Evolutionary conservation across 1,284 basidiomycete species (phyloP).

Genomic region (Ceratobasidium sp.): DNA sequence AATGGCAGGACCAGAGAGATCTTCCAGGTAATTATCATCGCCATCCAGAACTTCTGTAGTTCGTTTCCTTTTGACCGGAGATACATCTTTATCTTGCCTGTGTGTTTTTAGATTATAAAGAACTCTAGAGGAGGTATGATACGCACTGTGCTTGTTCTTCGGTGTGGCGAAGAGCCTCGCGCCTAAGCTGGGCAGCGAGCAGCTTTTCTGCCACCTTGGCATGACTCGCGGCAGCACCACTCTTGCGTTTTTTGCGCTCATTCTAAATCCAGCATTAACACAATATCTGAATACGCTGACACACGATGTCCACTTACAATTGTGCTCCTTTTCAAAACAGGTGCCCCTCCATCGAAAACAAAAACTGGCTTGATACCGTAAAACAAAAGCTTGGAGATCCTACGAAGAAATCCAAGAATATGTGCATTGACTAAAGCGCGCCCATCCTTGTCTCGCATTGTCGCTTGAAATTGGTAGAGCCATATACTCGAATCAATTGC

Average conservation of each 20-base stretch:
- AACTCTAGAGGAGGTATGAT: not conserved
- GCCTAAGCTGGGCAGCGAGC: slow-evolving; percentile 91
- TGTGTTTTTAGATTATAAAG: not conserved
- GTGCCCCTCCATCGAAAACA: slow-evolving; percentile 96
- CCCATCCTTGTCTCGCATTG: slow-evolving; percentile 98
- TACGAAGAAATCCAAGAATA: slow-evolving; percentile 89
- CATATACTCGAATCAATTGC: slow-evolving; percentile 99
- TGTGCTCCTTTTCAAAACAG: slow-evolving; percentile 83
- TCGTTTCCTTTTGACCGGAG: not conserved
- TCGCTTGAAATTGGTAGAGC: slow-evolving; percentile 99
- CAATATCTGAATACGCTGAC: no score
- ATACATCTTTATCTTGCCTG: not conserved
- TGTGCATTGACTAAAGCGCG: slow-evolving; percentile 91
- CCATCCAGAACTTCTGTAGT: slow-evolving; percentile 60
- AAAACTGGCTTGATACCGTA: slow-evolving; percentile 98
- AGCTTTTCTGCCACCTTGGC: slow-evolving; percentile 88
- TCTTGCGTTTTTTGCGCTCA: slow-evolving; percentile 87
- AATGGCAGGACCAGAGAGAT: slow-evolving; percentile 61
- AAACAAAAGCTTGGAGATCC: slow-evolving; percentile 94
- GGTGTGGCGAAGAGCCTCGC: slow-evolving; percentile 82
- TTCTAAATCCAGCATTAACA: slow-evolving; percentile 57
- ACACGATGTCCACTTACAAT: no score
- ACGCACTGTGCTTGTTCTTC: slow-evolving; percentile 8
- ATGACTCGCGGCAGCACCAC: slow-evolving; percentile 84
- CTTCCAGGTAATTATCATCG: slow-evolving; percentile 84